Base-by-base conservation (phyloP, 108 stramenopile species). In the Cyclotella choctawhatcheeana region DNA sequence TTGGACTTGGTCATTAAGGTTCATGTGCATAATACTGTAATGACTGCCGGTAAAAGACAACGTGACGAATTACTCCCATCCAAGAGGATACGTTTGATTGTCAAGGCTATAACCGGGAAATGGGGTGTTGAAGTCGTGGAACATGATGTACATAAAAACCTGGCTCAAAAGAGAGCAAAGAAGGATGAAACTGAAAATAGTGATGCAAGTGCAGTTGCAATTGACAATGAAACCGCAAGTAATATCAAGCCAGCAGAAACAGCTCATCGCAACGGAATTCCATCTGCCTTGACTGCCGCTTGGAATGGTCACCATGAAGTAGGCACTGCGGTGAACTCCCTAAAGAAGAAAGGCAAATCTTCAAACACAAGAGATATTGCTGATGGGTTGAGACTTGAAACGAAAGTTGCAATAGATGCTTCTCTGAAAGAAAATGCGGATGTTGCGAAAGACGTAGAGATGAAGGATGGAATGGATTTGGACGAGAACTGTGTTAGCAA, bases 1-100 rank as follows among this genome's bases (percentile, higher is more conserved):
- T 56, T 56, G 55, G 55, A 56, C n/a, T 56, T 56, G 29, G 55
- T 56, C 4, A 56, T 56, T n/a, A 27, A 30, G 1, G 55, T 56
- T 1, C 1, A 27, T 14, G 29, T 56, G 51, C 51, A 22, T 5
- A 22, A 22, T 14, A 0, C 2, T 56, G 55, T 29, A 6, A n/a
- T n/a, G n/a, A n/a, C 29, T 12, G 12, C 55, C 12, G 2, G 55
- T 17, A 56, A 56, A n/a, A 30, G 55, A n/a, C 1, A 13, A 13
- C 55, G 2, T 56, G 2, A 3, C 1, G 30, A 56, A 2, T 8
- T 4, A 4, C 47, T 4, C 17, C 16, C 8, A n/a, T 48, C 4
- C 17, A 48, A 48, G 16, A 48, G 8, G 12, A 48, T 48, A 8
- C 47, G 47, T 48, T 48, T 48, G 47, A n/a, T 48, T n/a, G n/a